A percentile compares a stretch with the other conserved stretches of the same genome.
Evolutionary conservation across 352 stramenopile genomes (phyloP).

Genomic region (Saprolegnia parasitica): DNA sequence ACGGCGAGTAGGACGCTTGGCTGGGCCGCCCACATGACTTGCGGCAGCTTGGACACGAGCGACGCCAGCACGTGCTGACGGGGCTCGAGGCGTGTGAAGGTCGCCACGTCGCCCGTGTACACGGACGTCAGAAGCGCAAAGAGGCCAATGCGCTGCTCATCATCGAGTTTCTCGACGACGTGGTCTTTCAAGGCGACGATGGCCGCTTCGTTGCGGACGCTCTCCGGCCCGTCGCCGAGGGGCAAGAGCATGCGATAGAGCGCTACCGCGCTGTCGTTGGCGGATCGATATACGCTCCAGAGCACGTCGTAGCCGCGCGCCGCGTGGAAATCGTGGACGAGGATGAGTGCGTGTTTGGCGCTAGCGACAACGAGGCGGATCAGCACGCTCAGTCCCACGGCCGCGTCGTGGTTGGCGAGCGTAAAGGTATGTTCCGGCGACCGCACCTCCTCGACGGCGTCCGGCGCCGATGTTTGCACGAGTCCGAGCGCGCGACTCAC

Average conservation of each 20-base stretch:
- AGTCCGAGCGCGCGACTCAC: conserved; percentile 66
- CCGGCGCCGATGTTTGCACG: conserved; percentile 15
- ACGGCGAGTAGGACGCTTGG: conserved; percentile 70
- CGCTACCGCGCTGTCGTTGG: conserved; percentile 46
- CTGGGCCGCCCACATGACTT: conserved; percentile 48
- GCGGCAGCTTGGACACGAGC: conserved; percentile 57
- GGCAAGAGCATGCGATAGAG: conserved; percentile 55
- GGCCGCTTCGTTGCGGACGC: conserved; percentile 54
- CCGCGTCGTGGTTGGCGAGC: conserved; percentile 46
- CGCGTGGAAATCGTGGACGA: conserved; percentile 62
- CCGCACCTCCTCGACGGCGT: background rate
- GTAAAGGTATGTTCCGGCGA: conserved; percentile 31
- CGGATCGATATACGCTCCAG: conserved; percentile 39
- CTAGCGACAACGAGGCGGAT: conserved; percentile 64
- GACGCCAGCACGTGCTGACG: conserved; percentile 65
- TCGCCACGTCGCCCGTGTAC: conserved; percentile 67
- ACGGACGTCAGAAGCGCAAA: conserved; percentile 45
- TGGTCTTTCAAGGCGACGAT: conserved; percentile 64
- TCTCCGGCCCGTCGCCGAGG: conserved; percentile 45
- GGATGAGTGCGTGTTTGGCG: conserved; percentile 47
- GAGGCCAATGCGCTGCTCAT: conserved; percentile 38
- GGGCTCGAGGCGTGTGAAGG: conserved; percentile 64
- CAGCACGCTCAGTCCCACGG: conserved; percentile 46
- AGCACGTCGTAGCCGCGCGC: conserved; percentile 61
- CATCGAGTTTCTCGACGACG: conserved; percentile 35